Base-by-base conservation (phyloP, 352 stramenopile species). In the Thalassiosira mediterranea region DNA sequence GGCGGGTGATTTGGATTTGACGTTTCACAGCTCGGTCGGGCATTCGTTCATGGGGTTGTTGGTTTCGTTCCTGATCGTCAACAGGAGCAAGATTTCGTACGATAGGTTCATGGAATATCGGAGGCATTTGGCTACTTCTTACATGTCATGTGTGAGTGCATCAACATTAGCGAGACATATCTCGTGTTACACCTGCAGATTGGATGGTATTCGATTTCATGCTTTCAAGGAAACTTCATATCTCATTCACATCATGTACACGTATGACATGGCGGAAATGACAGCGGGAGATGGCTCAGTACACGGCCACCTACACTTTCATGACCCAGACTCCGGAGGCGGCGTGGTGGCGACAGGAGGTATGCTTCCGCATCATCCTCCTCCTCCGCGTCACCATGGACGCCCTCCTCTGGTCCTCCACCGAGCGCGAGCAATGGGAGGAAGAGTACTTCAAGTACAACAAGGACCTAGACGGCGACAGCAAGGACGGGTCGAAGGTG, bases 271-370 rank as follows among this genome's bases (percentile, higher is more conserved):
- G n/a, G n/a, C n/a, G n/a, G n/a, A n/a, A n/a, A n/a, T n/a, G n/a
- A n/a, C n/a, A n/a, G n/a, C n/a, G 72, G 11, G 77, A 83, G 57
- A 44, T 85, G 8, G 21, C 81, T 0, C 74, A 84, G 26, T 70
- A 72, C 17, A 40, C 60, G 2, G 38, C 60, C 1, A 26, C 77
- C 13, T 59, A 82, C 31, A 73, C 58, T 8, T 51, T 53, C 26
- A 23, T 38, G 13, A 28, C 68, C 15, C 38, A 61, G 26, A 58
- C 49, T 15, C 3, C 11, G n/a, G 31, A 42, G 4, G 72, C 78
- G 26, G 68, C 70, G 28, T 52, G 81, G 46, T 88, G 81, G 81
- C 34, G 81, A 11, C 46, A 58, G 17, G 59, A 82, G 40, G 8
- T 88, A 1, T 63, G 72, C 0, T 79, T 72, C 38, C 62, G 60